phyloP scores from a whole-genome alignment of 2,329 filamentous ascomycete species.

The Colletotrichum sp. region DNA sequence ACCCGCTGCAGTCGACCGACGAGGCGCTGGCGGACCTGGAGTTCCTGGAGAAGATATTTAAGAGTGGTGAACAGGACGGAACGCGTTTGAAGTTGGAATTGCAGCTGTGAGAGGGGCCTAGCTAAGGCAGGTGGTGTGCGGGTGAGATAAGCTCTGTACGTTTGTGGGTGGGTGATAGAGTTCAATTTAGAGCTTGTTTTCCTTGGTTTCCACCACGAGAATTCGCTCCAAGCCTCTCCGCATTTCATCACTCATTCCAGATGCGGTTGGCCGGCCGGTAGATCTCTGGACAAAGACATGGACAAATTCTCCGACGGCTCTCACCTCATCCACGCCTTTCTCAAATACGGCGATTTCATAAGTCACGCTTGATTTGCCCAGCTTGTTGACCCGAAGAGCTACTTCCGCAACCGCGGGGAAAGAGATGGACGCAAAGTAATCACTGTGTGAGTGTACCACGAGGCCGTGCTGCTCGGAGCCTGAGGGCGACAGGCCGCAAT shows the following conservation, averaged over 20 bases:
- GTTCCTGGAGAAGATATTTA: slow-evolving; percentile 58
- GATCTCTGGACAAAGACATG: slow-evolving; percentile 87
- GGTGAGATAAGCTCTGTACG: background rate
- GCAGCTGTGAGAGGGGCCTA: slow-evolving; percentile 27
- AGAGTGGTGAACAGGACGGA: slow-evolving; percentile 50
- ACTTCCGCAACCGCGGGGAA: slow-evolving; percentile 86
- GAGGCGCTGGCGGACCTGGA: slow-evolving; percentile 67
- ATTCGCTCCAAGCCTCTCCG: slow-evolving; percentile 65
- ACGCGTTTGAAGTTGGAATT: slow-evolving; percentile 42
- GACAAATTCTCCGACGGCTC: slow-evolving; percentile 83
- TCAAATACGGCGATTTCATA: slow-evolving; percentile 92
- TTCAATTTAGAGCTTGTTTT: slow-evolving; percentile 19
- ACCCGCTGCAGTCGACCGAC: slow-evolving; percentile 59
- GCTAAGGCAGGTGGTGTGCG: background rate
- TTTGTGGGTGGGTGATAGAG: slow-evolving; percentile 2
- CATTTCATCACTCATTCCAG: slow-evolving; percentile 67
- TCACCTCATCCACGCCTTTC: slow-evolving; percentile 72
- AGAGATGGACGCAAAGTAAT: slow-evolving; percentile 82
- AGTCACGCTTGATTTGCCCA: slow-evolving; percentile 85
- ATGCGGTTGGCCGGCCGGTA: slow-evolving; percentile 68
- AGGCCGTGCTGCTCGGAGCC: slow-evolving; percentile 78
- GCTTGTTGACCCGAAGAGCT: slow-evolving; percentile 79
- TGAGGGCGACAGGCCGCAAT: slow-evolving; percentile 76
- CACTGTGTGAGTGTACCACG: slow-evolving; percentile 83
- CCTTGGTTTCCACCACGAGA: slow-evolving; percentile 10